Conservation (phyloP, 2,329 filamentous ascomycete genomes). For the Grosmannia clavigera region DNA sequence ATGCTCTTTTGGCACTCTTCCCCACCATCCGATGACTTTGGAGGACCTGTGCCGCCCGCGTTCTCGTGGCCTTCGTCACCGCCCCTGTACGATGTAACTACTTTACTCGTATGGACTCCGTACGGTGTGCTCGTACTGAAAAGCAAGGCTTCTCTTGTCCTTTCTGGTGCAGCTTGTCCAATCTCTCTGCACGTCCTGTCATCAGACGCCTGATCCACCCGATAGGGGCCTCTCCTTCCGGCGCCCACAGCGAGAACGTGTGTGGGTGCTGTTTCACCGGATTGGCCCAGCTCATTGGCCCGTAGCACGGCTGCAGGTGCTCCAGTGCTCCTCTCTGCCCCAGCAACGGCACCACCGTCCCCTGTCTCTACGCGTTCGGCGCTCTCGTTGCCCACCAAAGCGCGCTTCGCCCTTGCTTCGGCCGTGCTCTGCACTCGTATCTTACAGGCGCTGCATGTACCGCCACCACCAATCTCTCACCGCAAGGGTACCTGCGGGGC, state of each 20-base stretch:
- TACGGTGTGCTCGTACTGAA: not conserved
- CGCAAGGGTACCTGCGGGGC: not conserved
- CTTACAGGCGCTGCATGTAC: not conserved
- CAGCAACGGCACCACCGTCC: conserved; percentile 1
- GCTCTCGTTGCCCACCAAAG: not conserved
- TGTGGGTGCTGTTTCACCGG: not conserved
- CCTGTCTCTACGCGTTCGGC: not conserved
- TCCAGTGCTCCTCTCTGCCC: not conserved
- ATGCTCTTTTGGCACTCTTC: no score
- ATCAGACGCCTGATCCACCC: not conserved
- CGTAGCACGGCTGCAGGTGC: not conserved
- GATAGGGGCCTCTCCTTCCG: not conserved
- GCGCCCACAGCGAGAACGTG: not conserved
- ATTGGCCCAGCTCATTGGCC: not conserved
- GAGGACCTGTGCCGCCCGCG: not conserved
- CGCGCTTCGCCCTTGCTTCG: conserved; percentile 1
- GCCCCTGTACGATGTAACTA: not conserved
- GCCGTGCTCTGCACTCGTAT: not conserved
- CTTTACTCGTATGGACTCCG: no score
- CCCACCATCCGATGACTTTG: not conserved
- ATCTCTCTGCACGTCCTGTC: not conserved
- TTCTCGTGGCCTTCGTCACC: not conserved
- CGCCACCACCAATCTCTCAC: not conserved
- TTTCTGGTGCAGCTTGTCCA: not conserved
- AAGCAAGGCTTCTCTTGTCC: not conserved